These are phyloP conservation scores for Neurospora sp. DNA, from an alignment of 2,329 filamentous ascomycete genomes.

Conservation along the genomic window DNA sequence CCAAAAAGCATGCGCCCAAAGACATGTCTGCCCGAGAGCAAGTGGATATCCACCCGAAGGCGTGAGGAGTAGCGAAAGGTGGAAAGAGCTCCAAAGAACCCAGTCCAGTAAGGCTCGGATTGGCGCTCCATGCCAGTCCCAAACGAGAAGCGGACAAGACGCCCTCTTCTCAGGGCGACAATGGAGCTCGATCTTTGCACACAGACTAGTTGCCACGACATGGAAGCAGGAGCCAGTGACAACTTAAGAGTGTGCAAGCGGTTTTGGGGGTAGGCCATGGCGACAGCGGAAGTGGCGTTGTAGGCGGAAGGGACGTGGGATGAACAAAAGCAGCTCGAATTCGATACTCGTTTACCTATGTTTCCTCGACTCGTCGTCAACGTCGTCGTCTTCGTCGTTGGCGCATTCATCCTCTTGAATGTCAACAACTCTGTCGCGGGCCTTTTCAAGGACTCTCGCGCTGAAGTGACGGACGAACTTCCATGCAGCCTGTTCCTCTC, in stretches of 20 bases:
- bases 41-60: constrained; percentile 4
- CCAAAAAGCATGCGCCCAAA: neutral
- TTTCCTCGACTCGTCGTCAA: constrained; percentile 21
- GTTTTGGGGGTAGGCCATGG: neutral
- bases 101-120: constrained; percentile 12
- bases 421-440: constrained; percentile 73
- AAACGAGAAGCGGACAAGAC: constrained; percentile 36
- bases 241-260: constrained; percentile 94
- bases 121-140: constrained; percentile 27
- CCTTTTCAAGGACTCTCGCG: constrained; percentile 60
- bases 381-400: constrained; percentile 44
- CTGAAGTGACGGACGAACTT: constrained; percentile 69
- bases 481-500: constrained; percentile 55
- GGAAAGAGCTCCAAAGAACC: constrained; percentile 16
- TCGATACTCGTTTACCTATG: constrained; percentile 11
- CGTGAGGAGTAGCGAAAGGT: constrained; percentile 19
- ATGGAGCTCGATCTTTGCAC: constrained; percentile 67
- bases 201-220: constrained; percentile 94
- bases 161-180: constrained; percentile 32
- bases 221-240: constrained; percentile 63
- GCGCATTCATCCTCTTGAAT: constrained; percentile 54
- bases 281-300: neutral
- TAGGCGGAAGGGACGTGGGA: neutral
- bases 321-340: constrained; percentile 2
- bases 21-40: neutral